Conservation (phyloP, 73 alveolate genomes). For the Uronychia setigera region DNA sequence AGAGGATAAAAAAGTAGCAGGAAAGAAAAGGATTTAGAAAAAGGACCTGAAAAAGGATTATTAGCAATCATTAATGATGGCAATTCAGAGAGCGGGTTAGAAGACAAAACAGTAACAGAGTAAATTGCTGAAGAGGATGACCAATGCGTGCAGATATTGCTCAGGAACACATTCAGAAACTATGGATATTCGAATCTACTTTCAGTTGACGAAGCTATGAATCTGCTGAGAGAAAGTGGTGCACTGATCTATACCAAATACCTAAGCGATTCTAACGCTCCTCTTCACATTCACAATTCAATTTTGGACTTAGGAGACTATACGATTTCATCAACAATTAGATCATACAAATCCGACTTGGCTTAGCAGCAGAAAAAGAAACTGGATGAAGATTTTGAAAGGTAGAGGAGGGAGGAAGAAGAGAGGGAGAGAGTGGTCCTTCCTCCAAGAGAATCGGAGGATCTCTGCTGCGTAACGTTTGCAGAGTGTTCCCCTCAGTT, state of each 20-base stretch:
- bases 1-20: too few relatives aligned
- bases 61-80: too few relatives aligned
- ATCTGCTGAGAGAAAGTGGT: background rate
- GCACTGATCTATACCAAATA: background rate
- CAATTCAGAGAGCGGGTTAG: too few relatives aligned
- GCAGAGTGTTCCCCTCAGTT: slow-evolving; percentile 31
- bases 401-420: background rate
- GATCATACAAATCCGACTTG: background rate
- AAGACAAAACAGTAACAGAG: background rate
- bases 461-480: slow-evolving; percentile 15
- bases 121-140: background rate
- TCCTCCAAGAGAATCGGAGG: slow-evolving; percentile 22
- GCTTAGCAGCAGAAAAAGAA: background rate
- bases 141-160: background rate
- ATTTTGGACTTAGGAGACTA: background rate
- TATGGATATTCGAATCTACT: background rate
- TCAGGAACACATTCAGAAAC: background rate
- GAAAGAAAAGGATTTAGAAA: too few relatives aligned
- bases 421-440: slow-evolving; percentile 11
- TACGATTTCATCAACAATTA: background rate
- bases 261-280: background rate
- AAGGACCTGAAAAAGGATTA: too few relatives aligned
- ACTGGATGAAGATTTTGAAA: background rate
- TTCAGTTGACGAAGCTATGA: background rate
- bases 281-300: background rate